These are phyloP conservation scores for Lobosporangium transversale DNA, from an alignment of 192 early-diverging fungal species.

Conservation along the genomic window DNA sequence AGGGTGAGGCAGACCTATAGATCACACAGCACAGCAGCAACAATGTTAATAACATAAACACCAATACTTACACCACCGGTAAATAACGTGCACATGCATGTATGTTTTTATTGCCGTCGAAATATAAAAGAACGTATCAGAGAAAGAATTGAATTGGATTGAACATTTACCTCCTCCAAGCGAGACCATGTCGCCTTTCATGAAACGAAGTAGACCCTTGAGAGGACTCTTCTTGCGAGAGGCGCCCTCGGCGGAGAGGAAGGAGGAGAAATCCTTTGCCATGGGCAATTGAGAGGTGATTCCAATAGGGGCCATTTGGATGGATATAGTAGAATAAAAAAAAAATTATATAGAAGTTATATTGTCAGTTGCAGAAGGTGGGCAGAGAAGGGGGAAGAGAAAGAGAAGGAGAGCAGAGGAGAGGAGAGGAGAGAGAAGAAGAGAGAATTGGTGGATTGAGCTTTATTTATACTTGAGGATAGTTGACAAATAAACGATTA, in stretches of 20 bases:
- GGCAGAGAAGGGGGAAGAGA: constrained; percentile 4
- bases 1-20: constrained; percentile 68
- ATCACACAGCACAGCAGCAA: neutral
- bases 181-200: constrained; percentile 62
- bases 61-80: no score
- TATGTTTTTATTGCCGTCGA: no score
- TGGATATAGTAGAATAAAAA: neutral
- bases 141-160: neutral
- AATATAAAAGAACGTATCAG: neutral
- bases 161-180: constrained; percentile 61
- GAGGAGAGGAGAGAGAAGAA: neutral
- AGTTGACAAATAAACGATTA: neutral
- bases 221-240: constrained; percentile 54
- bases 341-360: neutral
- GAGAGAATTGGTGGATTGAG: neutral
- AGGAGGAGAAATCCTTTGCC: constrained; percentile 51
- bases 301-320: constrained; percentile 12
- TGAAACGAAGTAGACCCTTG: constrained; percentile 45
- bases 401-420: neutral
- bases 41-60: neutral
- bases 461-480: neutral
- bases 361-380: neutral
- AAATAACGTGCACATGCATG: no score
- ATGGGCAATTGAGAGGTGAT: constrained; percentile 26
- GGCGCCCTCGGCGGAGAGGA: constrained; percentile 46